phyloP scores from a whole-genome alignment of 2,329 filamentous ascomycete genomes.

The Claviceps maximensis region DNA sequence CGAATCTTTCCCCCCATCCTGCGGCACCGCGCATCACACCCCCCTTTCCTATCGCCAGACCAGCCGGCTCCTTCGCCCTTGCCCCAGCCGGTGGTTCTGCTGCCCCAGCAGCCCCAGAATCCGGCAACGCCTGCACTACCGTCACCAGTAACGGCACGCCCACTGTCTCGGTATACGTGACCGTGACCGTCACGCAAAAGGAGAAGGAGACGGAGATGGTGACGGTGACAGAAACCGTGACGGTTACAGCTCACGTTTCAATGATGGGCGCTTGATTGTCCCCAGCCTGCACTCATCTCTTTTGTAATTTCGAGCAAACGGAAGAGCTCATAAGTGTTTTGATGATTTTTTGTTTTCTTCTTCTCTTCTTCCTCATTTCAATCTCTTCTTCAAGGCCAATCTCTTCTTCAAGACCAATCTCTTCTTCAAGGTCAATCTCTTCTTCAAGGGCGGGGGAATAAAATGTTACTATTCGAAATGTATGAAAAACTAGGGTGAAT shows the following conservation, averaged over 20 bases:
- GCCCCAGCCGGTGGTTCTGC: not conserved
- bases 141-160: slow-evolving; percentile 17
- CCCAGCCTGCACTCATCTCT: no score
- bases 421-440: no score
- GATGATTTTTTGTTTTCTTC: not conserved
- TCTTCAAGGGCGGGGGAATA: no score
- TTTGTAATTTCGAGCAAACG: no score
- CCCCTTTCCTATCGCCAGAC: not conserved
- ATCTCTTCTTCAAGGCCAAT: not conserved
- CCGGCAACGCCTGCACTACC: slow-evolving; percentile 12
- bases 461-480: no score
- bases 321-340: no score
- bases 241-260: not conserved
- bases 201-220: slow-evolving; percentile 20
- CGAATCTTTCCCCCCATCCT: not conserved
- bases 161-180: slow-evolving; percentile 24
- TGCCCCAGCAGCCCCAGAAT: not conserved
- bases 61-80: slow-evolving; percentile 5
- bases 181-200: slow-evolving; percentile 19
- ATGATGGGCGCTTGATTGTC: no score
- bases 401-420: no score
- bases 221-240: slow-evolving; percentile 19
- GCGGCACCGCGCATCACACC: slow-evolving; percentile 2
- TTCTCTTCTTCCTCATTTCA: not conserved
- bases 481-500: no score